Evolutionary conservation across 495 filamentous ascomycete species (phyloP).

Genomic region (Clavariopsis aquatica): DNA sequence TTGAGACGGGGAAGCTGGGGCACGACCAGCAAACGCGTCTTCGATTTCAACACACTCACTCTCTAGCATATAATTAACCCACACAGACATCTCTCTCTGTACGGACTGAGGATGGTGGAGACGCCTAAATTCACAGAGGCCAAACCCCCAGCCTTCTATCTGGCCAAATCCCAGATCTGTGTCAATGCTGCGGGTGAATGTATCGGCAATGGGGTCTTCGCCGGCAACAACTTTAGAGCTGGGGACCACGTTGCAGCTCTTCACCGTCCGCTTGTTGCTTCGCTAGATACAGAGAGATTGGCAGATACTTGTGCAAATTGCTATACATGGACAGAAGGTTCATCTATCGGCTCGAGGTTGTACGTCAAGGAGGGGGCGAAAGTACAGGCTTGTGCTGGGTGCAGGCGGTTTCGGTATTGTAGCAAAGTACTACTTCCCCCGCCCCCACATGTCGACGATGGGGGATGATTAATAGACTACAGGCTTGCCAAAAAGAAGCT

Average conservation of each 20-base stretch:
- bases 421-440: slow-evolving; percentile 53
- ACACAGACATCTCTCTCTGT: too few species aligned
- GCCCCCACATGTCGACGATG: neutral
- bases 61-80: too few species aligned
- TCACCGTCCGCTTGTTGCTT: slow-evolving; percentile 40
- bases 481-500: slow-evolving; percentile 63
- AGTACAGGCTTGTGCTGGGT: slow-evolving; percentile 61
- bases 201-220: slow-evolving; percentile 45
- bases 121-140: neutral
- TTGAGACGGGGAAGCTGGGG: neutral
- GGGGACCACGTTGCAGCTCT: slow-evolving; percentile 40
- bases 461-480: neutral
- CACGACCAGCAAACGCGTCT: neutral
- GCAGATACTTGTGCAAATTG: slow-evolving; percentile 47
- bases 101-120: neutral
- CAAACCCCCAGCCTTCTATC: slow-evolving; percentile 1
- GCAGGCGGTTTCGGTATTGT: slow-evolving; percentile 66
- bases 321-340: slow-evolving; percentile 42
- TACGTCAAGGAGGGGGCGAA: slow-evolving; percentile 34
- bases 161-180: slow-evolving; percentile 15
- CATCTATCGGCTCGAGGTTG: slow-evolving; percentile 31
- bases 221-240: slow-evolving; percentile 27
- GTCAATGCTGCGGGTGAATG: neutral
- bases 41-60: neutral
- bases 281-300: slow-evolving; percentile 39